Base-by-base conservation (phyloP, 1,284 basidiomycete genomes). In the Tetrapyrgos nigripes region DNA sequence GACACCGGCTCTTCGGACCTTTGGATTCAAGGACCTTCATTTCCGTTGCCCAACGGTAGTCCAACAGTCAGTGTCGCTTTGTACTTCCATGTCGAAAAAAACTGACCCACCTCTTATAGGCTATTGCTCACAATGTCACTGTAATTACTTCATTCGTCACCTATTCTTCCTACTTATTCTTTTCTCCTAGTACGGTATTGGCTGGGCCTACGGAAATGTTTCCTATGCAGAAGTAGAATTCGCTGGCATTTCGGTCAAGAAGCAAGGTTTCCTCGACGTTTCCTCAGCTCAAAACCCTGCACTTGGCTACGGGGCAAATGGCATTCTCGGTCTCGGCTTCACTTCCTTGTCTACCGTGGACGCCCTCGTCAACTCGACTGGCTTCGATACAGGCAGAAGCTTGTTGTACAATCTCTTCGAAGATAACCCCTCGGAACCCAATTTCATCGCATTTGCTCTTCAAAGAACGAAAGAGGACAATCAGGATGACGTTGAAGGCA, bases 1-100 rank as follows among this genome's bases (percentile, higher is more conserved):
- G 91, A 93, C 72, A 92, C 91, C 0, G 91, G 91, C 56, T 93
- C 91, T 11, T 91, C 84, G 58, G 91, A 93, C 73, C 79, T 93
- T n/a, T 93, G 91, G 87, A 79, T 92, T 51, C 79, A 85, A 66
- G 83, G 83, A 24, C 50, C 76, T 4, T 65, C 71, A 1, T 76
- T 75, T 45, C 82, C 87, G 11, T 68, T 89, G 57, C 84, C 88
- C 11, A 79, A 81, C 62, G 68, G 79, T 29, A 74, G 75, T 17
- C 70, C 75, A 56, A 88, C 84, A 31, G 89, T 90, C 62, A 70
- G 84, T 73, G 35, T 52, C 57, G 21, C 28, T 48, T 45, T 14
- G 23, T 45, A 50, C 29, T 14, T 51, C 48, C 64, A 13, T 62
- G 31, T 40, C 11, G 4, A 14, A 3, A 24, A 28, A 26, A 23